These are phyloP conservation scores for Fomitiporia mediterranea DNA, from an alignment of 1,284 basidiomycete genomes.

Conservation along the genomic window DNA sequence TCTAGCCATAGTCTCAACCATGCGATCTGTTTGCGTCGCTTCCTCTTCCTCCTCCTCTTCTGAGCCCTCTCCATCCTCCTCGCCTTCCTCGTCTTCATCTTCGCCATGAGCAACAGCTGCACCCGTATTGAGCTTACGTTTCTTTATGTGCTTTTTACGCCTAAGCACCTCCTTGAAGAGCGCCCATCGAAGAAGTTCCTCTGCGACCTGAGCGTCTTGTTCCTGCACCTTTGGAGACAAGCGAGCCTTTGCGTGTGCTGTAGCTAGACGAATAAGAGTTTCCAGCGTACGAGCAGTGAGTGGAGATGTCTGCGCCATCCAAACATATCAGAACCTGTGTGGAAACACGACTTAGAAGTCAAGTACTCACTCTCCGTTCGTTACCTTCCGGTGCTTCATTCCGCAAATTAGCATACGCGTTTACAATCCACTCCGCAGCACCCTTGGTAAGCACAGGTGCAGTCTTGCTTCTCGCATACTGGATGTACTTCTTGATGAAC, in stretches of 20 bases:
- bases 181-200: slow-evolving; percentile 95
- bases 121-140: slow-evolving; percentile 73
- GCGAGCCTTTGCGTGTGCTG: slow-evolving; percentile 95
- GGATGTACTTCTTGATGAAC: slow-evolving; percentile 99
- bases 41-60: slow-evolving; percentile 45
- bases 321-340: slow-evolving; percentile 6
- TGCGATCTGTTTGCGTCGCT: slow-evolving; percentile 44
- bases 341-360: neutral
- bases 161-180: slow-evolving; percentile 97
- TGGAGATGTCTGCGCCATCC: slow-evolving; percentile 84
- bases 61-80: slow-evolving; percentile 41
- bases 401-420: slow-evolving; percentile 87
- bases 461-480: slow-evolving; percentile 90
- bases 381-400: slow-evolving; percentile 93
- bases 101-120: slow-evolving; percentile 36
- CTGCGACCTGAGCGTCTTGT: slow-evolving; percentile 85
- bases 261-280: slow-evolving; percentile 96
- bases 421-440: slow-evolving; percentile 92
- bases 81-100: slow-evolving; percentile 26
- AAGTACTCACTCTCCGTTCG: slow-evolving; percentile 70
- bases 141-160: slow-evolving; percentile 63
- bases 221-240: slow-evolving; percentile 84
- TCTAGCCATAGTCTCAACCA: slow-evolving; percentile 40
- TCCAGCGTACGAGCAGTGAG: slow-evolving; percentile 98
- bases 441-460: slow-evolving; percentile 87